Conservation (phyloP, 2,329 filamentous ascomycete genomes). For the Myriosclerotinia curreyana region DNA sequence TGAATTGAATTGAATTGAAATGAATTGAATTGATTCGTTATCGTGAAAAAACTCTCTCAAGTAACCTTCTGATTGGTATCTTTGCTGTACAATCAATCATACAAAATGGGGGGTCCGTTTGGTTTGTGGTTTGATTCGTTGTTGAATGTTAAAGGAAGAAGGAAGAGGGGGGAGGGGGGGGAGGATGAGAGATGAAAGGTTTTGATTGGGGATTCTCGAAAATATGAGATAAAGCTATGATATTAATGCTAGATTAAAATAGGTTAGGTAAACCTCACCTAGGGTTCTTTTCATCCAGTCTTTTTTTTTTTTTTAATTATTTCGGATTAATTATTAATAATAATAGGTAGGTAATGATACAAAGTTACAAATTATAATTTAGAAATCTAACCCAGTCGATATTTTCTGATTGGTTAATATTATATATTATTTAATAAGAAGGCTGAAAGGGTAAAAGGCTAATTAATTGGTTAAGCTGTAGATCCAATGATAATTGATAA, state of each 20-base stretch:
- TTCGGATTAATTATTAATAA: no score
- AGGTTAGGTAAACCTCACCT: background rate
- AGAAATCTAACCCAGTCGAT: no score
- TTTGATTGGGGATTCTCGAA: slow-evolving; percentile 20
- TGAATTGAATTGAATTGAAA: no score
- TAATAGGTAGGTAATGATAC: no score
- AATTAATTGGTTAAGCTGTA: background rate
- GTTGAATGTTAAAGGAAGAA: slow-evolving; percentile 17
- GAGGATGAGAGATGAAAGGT: slow-evolving; percentile 21
- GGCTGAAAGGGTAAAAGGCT: background rate
- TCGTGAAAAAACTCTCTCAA: background rate
- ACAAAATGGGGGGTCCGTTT: no score
- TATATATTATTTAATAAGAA: no score
- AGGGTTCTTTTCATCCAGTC: no score
- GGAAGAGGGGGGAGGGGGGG: no score
- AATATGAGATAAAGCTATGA: slow-evolving; percentile 12
- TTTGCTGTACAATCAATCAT: no score
- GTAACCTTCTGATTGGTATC: slow-evolving; percentile 1
- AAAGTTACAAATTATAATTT: no score
- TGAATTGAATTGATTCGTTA: slow-evolving; percentile 1
- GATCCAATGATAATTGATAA: background rate
- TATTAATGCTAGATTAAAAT: background rate
- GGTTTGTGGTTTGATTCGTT: slow-evolving; percentile 19
- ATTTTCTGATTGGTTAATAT: no score
- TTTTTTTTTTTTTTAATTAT: background rate